A percentile compares a stretch with the other conserved stretches of the same genome.
Conservation (phyloP, 805 yeast genomes). For the Ogataea kodamae region DNA sequence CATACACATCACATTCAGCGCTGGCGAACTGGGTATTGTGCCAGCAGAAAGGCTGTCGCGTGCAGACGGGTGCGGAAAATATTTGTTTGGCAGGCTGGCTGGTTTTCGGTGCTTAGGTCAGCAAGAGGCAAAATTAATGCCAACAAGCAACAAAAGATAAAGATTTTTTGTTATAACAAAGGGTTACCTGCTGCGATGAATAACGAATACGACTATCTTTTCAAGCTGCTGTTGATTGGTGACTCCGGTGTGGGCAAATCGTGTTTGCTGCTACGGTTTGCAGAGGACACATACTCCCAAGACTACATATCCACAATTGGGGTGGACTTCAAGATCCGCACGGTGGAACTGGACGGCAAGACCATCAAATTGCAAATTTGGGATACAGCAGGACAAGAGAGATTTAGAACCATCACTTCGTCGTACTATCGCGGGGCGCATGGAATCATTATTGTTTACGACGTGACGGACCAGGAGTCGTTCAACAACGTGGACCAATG, state of each 20-base stretch:
- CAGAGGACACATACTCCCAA: constrained; percentile 95
- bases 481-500: constrained; percentile 97
- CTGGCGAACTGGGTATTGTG: too few relatives aligned
- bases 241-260: constrained; percentile 99
- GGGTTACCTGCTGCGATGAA: constrained; percentile 47
- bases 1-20: too few relatives aligned
- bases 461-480: constrained; percentile 95
- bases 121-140: constrained; percentile 14
- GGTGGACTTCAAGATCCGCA: constrained; percentile 88
- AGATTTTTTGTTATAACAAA: constrained; percentile 4
- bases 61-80: constrained; percentile 2
- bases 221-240: constrained; percentile 91
- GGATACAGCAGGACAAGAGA: constrained; percentile 99
- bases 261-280: constrained; percentile 89
- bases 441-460: constrained; percentile 96
- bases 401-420: constrained; percentile 96
- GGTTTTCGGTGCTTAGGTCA: constrained; percentile 8
- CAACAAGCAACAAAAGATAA: constrained; percentile 12
- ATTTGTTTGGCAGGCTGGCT: constrained; percentile 1
- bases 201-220: constrained; percentile 96
- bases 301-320: constrained; percentile 98
- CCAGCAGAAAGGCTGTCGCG: too few relatives aligned
- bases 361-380: constrained; percentile 96
- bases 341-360: constrained; percentile 93
- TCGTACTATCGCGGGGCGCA: constrained; percentile 98